A percentile compares a stretch with the other conserved stretches of the same genome.
These are phyloP conservation scores for Tilletia setariae DNA, from an alignment of 1,284 basidiomycete genomes.

Conservation along the genomic window DNA sequence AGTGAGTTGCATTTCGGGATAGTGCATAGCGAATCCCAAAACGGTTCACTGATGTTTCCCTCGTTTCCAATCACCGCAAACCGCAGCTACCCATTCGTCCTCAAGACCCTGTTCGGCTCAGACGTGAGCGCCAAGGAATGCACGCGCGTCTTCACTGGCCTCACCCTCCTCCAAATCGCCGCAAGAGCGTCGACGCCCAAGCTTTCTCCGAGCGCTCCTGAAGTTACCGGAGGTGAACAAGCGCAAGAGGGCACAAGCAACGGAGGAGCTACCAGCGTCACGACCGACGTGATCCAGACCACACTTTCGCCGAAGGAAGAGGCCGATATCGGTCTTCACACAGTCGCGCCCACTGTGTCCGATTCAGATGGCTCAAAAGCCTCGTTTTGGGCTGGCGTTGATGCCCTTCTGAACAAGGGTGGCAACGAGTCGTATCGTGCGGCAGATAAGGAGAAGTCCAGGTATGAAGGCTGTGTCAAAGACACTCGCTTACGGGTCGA, in stretches of 20 bases:
- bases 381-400: constrained; percentile 4
- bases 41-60: neutral
- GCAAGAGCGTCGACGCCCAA: neutral
- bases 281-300: neutral
- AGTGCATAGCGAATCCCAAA: neutral
- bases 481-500: neutral
- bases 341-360: neutral
- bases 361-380: neutral
- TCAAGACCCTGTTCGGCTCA: constrained; percentile 10
- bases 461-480: neutral
- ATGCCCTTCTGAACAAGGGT: neutral
- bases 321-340: neutral
- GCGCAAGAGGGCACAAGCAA: neutral
- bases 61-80: too few relatives aligned
- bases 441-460: neutral
- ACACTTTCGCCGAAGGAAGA: neutral
- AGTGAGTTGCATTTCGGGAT: neutral
- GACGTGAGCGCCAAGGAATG: constrained; percentile 4
- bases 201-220: neutral
- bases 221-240: neutral
- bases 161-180: constrained; percentile 5
- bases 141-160: neutral
- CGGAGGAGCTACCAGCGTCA: neutral
- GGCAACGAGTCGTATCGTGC: constrained; percentile 7
- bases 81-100: constrained; percentile 3